Base-by-base conservation (phyloP, 257 asterid species). In the Gynochthodes officinalis region DNA sequence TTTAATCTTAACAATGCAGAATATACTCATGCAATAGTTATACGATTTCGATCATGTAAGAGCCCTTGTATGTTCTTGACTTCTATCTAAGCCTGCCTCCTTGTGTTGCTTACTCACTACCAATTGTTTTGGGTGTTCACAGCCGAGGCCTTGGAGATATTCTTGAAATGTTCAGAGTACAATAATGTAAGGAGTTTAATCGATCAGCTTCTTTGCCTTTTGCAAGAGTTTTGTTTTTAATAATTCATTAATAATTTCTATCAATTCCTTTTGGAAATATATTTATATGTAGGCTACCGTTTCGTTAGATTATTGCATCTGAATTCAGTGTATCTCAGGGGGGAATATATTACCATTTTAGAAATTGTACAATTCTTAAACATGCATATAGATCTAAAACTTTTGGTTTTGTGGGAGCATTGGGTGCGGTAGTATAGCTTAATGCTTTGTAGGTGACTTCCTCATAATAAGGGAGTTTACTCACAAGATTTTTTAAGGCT, bases 1-100 rank as follows among this genome's bases (percentile, higher is more conserved):
- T 37, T 82, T 55, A 82, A 86, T 65, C 55, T 10, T 63, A 66
- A 49, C 71, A 81, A 55, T 64, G 73, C 35, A 30, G 93, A 84
- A 75, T 91, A 87, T 77, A 86, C 92, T 60, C 96, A 91, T 55
- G 97, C 81, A 57, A 80, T 60, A 43, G 92, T 86, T 49, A 82
- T 89, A 78, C 83, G 92, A 67, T 87, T 89, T 81, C 88, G 89
- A 37, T 91, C 96, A 83, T 75, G 95, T 91, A 77, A 84, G 93
- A 57, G 76, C 68, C 78, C 33, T 53, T 69, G 75, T 54, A 69
- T 70, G 64, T 61, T 67, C 70, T 53, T 37, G 1, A 25, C n/a
- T 19, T 32, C 59, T 60, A 65, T 49, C 40, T 33, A n/a, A 9
- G 39, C 18, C 21, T 39, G 21, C 63, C 52, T 61, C 65, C 52